Evolutionary conservation across 805 yeast genomes (phyloP).

Genomic region (Candida jianshihensis): DNA sequence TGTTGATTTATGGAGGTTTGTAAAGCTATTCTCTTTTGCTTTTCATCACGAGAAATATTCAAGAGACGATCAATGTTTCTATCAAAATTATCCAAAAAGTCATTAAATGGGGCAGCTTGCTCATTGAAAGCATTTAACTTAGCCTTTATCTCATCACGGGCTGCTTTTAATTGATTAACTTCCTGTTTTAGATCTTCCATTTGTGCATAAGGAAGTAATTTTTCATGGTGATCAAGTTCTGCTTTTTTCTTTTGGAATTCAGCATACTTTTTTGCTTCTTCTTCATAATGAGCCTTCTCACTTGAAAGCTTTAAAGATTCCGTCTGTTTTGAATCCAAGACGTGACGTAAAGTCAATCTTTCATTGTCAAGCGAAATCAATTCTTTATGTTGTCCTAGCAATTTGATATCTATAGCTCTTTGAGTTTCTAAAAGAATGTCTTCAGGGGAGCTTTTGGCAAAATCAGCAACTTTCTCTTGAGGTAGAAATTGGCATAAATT

Average conservation of each 20-base stretch:
- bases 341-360: conserved; percentile 31
- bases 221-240: conserved; percentile 41
- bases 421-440: conserved; percentile 71
- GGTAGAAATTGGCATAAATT: conserved; percentile 92
- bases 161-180: conserved; percentile 16
- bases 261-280: conserved; percentile 41
- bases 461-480: conserved; percentile 90
- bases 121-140: conserved; percentile 22
- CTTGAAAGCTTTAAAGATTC: conserved; percentile 27
- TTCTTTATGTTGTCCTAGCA: conserved; percentile 49
- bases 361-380: conserved; percentile 45
- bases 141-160: conserved; percentile 21
- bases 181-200: conserved; percentile 30
- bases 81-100: conserved; percentile 14
- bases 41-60: conserved; percentile 23
- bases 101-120: conserved; percentile 17
- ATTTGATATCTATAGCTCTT: conserved; percentile 63
- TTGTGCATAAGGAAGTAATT: conserved; percentile 42
- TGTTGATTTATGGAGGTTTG: conserved; percentile 29
- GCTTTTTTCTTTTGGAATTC: conserved; percentile 39
- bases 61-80: conserved; percentile 23
- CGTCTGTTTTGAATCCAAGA: conserved; percentile 25
- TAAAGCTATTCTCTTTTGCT: conserved; percentile 27
- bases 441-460: conserved; percentile 76
- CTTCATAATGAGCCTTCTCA: conserved; percentile 33